These are phyloP conservation scores for Exserohilum turcica DNA, from an alignment of 2,329 filamentous ascomycete species.

Conservation along the genomic window DNA sequence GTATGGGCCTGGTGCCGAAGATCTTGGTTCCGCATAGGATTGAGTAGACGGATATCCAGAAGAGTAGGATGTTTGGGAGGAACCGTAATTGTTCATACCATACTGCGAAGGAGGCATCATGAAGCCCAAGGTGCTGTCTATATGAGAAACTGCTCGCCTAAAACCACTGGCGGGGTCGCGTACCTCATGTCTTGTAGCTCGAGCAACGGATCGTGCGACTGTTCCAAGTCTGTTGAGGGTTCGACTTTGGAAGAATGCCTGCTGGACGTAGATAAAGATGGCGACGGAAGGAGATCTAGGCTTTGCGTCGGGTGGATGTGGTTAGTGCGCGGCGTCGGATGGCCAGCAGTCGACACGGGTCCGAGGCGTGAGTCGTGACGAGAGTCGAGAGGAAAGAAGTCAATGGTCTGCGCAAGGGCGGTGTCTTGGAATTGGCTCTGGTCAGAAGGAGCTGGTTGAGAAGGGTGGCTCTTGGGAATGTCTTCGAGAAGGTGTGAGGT, in stretches of 20 bases:
- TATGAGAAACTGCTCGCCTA: conserved; percentile 18
- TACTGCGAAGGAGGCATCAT: conserved; percentile 50
- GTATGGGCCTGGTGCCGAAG: conserved; percentile 36
- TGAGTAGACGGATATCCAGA: conserved; percentile 40
- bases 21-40: conserved; percentile 36
- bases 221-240: conserved; percentile 28
- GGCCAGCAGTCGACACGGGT: conserved; percentile 17
- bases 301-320: conserved; percentile 18
- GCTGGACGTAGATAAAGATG: conserved; percentile 30
- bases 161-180: not conserved
- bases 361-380: conserved; percentile 19
- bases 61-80: conserved; percentile 38
- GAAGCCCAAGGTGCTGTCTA: conserved; percentile 45
- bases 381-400: conserved; percentile 27
- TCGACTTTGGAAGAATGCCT: conserved; percentile 27
- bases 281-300: conserved; percentile 25
- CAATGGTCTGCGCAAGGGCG: conserved; percentile 25
- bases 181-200: conserved; percentile 50
- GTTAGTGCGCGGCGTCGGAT: conserved; percentile 18
- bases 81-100: conserved; percentile 45
- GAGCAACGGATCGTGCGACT: conserved; percentile 27
- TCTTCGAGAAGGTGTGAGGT: conserved; percentile 23
- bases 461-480: conserved; percentile 27
- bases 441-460: conserved; percentile 21
- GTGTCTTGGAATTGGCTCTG: conserved; percentile 18